A percentile compares a stretch with the other conserved stretches of the same genome.
Conservation (phyloP, 2,329 filamentous ascomycete species). For the Botryosphaeria agaves region DNA sequence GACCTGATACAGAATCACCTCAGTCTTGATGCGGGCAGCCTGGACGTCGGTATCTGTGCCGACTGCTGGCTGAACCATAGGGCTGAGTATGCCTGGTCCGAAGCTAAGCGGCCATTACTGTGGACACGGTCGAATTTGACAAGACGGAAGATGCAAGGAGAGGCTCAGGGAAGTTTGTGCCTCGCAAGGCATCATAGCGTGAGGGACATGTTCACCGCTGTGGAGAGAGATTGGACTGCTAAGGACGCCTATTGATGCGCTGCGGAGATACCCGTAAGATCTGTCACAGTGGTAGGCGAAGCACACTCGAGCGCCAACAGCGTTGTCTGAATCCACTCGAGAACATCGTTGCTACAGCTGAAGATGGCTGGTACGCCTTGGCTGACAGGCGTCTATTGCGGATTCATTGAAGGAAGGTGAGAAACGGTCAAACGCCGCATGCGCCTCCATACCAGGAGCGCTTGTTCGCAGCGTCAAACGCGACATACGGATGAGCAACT, state of each 20-base stretch:
- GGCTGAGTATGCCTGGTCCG: slow-evolving; percentile 23
- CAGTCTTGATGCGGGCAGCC: slow-evolving; percentile 13
- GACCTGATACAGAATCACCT: slow-evolving; percentile 39
- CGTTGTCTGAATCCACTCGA: too few species aligned
- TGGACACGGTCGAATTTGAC: slow-evolving; percentile 16
- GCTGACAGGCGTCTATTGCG: too few species aligned
- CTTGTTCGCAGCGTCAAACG: too few species aligned
- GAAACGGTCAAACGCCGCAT: too few species aligned
- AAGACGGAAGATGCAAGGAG: slow-evolving; percentile 6
- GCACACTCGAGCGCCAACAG: too few species aligned
- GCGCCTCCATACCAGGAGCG: too few species aligned
- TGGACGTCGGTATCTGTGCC: slow-evolving; percentile 25
- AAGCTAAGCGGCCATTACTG: slow-evolving; percentile 25
- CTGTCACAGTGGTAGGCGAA: neutral
- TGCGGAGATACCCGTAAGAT: neutral
- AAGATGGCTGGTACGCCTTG: too few species aligned
- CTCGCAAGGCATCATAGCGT: slow-evolving; percentile 14
- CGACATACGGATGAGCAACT: too few species aligned
- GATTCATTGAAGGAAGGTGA: too few species aligned
- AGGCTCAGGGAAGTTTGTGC: slow-evolving; percentile 12
- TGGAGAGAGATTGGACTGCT: slow-evolving; percentile 15
- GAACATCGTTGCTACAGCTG: too few species aligned
- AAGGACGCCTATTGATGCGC: neutral
- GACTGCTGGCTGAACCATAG: slow-evolving; percentile 26
- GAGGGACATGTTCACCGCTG: slow-evolving; percentile 22